Evolutionary conservation across 2,329 filamentous ascomycete species (phyloP), one percentile per base, ranked within the genome.

Genomic region (Podosphaera aphanis): DNA sequence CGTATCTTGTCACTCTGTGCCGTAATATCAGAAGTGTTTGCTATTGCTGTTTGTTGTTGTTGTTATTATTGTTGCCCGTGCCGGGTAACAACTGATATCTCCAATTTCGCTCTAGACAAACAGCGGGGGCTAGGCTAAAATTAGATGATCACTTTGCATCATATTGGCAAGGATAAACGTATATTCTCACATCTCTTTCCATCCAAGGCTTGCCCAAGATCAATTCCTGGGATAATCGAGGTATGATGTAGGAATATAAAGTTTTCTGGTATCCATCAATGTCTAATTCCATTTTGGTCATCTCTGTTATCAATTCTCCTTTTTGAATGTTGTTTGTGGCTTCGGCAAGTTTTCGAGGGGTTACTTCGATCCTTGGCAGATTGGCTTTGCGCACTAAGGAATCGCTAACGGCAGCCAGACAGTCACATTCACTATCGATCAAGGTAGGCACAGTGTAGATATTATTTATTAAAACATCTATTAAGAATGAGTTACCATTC

Each of bases 371-470:
- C 23, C 23, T 31, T 2, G 25, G 25, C 1, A 43, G 25, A 4
- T 20, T 33, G 13, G 16, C 27, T 33, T 33, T 43, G 25, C 25
- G 25, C n/a, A 33, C 41, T 18, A 33, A 2, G 8, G 41, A 43
- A 15, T 19, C 19, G 29, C 18, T 33, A 33, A 43, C 41, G 13
- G 41, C 41, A 15, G 41, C 27, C 5, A 33, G 25, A n/a, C 27
- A 43, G 18, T 43, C 27, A 20, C 41, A 43, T 19, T 27, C 41
- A 43, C 21, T 43, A 15, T 43, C 41, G 19, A 33, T 43, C 16
- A 43, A 43, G 6, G 41, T 33, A 3, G 25, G 27, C 18, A 43
- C 41, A 20, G 23, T 8, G 3, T 19, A 33, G 10, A 19, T 19
- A 18, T 27, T 16, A 43, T 43, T 43, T 33, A 43, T 43, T 33